A percentile compares a stretch with the other conserved stretches of the same genome.
Evolutionary conservation across 1,284 basidiomycete genomes (phyloP).

Genomic region (Cutaneotrichosporon sp.): DNA sequence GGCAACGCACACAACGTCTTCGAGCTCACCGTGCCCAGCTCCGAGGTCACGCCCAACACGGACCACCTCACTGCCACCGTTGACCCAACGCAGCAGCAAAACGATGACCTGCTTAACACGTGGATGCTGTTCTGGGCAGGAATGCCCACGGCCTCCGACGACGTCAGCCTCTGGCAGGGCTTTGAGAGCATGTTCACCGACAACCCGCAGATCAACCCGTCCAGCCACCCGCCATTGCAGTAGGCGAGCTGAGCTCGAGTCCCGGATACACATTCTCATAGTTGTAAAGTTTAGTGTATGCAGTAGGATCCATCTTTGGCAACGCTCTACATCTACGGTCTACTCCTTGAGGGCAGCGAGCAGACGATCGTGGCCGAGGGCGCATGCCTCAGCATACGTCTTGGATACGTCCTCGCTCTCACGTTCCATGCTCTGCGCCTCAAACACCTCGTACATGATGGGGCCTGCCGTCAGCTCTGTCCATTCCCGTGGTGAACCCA

Average conservation of each 20-base stretch:
- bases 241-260: too few species aligned
- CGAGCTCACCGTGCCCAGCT: background rate
- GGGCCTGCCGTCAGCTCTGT: conserved; percentile 2
- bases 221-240: background rate
- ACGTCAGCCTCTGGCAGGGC: conserved; percentile 7
- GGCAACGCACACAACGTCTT: background rate
- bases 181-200: conserved; percentile 12
- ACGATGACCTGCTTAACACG: conserved; percentile 9
- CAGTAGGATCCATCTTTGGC: background rate
- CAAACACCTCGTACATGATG: conserved; percentile 16
- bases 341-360: background rate
- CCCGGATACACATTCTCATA: too few species aligned
- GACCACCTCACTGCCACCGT: background rate
- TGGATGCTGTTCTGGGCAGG: conserved; percentile 15
- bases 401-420: background rate
- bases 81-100: conserved; percentile 2
- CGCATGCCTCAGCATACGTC: conserved; percentile 6
- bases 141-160: conserved; percentile 12
- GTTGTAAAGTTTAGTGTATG: background rate
- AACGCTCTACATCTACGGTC: background rate
- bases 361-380: background rate
- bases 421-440: conserved; percentile 11
- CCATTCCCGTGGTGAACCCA: too few species aligned
- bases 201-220: background rate
- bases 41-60: background rate